A percentile compares a stretch with the other conserved stretches of the same genome.
Conservation (phyloP, 2,329 filamentous ascomycete genomes). For the Cucurbitaria berberidis region DNA sequence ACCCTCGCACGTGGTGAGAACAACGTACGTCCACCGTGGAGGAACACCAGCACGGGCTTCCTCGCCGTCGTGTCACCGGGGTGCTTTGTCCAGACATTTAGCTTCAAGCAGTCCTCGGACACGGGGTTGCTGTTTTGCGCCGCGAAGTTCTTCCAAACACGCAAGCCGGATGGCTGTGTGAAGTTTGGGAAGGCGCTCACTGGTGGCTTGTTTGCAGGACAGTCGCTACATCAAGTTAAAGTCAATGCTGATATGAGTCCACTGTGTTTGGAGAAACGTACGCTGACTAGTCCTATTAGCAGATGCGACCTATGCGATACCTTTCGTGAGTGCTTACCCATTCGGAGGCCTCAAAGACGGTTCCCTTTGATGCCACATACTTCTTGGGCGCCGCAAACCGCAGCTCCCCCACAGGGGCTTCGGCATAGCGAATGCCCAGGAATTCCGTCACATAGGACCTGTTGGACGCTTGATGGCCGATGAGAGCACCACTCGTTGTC, state of each 20-base stretch:
- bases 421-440: slow-evolving; percentile 46
- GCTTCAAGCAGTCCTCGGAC: slow-evolving; percentile 38
- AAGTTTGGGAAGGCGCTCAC: slow-evolving; percentile 35
- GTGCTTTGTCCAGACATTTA: slow-evolving; percentile 39
- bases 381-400: slow-evolving; percentile 42
- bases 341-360: slow-evolving; percentile 30
- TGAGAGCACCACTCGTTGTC: slow-evolving; percentile 41
- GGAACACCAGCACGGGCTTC: slow-evolving; percentile 37
- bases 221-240: slow-evolving; percentile 22
- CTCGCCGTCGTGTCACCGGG: slow-evolving; percentile 19
- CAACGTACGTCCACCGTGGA: slow-evolving; percentile 38
- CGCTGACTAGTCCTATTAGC: slow-evolving; percentile 28
- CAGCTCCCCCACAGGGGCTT: slow-evolving; percentile 41
- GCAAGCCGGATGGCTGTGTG: slow-evolving; percentile 29
- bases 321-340: slow-evolving; percentile 18
- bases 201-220: slow-evolving; percentile 31
- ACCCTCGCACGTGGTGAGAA: neutral
- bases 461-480: slow-evolving; percentile 39
- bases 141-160: slow-evolving; percentile 42
- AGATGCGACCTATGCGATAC: neutral
- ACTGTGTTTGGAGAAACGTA: slow-evolving; percentile 13
- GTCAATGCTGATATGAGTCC: slow-evolving; percentile 1
- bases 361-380: slow-evolving; percentile 27
- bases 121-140: slow-evolving; percentile 30
- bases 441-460: slow-evolving; percentile 38